Evolutionary conservation across 768 basidiomycete species (phyloP).

Genomic region (Cantharellus anzutake): DNA sequence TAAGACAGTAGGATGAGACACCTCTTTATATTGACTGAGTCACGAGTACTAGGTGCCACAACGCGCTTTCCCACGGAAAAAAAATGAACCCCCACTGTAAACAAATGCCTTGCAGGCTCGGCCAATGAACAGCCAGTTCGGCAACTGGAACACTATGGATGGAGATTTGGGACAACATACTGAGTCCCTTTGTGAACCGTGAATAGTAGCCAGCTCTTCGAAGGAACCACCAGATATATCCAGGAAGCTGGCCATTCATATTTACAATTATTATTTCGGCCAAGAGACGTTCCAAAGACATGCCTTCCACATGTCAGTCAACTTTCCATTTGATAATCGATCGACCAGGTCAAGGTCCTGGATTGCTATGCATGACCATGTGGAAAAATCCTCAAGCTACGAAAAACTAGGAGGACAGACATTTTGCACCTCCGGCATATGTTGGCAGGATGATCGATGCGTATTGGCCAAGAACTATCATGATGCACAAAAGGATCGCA

Average conservation of each 20-base stretch:
- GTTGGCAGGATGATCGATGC: slow-evolving; percentile 66
- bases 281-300: background rate
- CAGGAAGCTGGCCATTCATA: slow-evolving; percentile 16
- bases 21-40: too few species aligned
- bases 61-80: too few species aligned
- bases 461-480: slow-evolving; percentile 88
- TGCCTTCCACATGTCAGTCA: slow-evolving; percentile 78
- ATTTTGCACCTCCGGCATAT: slow-evolving; percentile 91
- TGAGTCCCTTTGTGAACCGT: too few species aligned
- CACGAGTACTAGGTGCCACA: too few species aligned
- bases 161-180: too few species aligned
- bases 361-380: slow-evolving; percentile 46
- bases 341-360: slow-evolving; percentile 69
- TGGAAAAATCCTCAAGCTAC: background rate
- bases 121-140: too few species aligned
- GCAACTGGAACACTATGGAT: too few species aligned
- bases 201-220: slow-evolving; percentile 18
- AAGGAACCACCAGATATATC: slow-evolving; percentile 29
- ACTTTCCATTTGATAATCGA: slow-evolving; percentile 56
- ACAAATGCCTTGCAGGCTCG: too few species aligned
- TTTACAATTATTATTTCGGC: background rate
- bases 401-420: slow-evolving; percentile 21
- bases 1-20: too few species aligned
- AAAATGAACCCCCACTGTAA: too few species aligned
- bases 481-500: background rate